Conservation (phyloP, 2,329 filamentous ascomycete genomes). For the Apiospora hydei region DNA sequence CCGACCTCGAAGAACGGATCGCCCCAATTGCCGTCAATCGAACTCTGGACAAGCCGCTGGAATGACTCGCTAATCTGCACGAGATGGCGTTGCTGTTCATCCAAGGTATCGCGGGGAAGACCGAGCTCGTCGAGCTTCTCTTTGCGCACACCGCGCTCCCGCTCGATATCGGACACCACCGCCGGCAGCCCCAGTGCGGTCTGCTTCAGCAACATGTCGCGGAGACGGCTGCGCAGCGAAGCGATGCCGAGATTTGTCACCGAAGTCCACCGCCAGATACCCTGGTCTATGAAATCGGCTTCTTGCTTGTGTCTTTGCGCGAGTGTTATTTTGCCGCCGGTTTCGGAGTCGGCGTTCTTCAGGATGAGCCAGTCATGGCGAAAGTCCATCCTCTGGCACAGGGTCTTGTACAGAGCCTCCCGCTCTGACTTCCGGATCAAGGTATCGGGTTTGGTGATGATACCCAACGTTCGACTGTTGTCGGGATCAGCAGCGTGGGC, state of each 20-base stretch:
- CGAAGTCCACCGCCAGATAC: conserved; percentile 25
- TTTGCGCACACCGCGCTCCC: conserved; percentile 34
- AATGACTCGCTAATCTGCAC: conserved; percentile 39
- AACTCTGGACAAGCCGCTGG: conserved; percentile 33
- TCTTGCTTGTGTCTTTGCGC: conserved; percentile 27
- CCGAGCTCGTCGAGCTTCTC: conserved; percentile 37
- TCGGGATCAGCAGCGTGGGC: conserved; percentile 45
- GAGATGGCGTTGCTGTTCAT: conserved; percentile 41
- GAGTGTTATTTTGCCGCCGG: background rate
- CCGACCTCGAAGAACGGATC: conserved; percentile 39
- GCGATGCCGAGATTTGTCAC: conserved; percentile 30
- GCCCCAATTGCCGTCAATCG: conserved; percentile 41
- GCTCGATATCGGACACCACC: conserved; percentile 41
- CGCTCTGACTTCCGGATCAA: conserved; percentile 43
- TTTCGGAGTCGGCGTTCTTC: conserved; percentile 44
- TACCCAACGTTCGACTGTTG: conserved; percentile 51
- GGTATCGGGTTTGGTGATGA: conserved; percentile 57
- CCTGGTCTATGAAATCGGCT: conserved; percentile 28
- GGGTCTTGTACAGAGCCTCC: conserved; percentile 46
- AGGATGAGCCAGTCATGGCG: conserved; percentile 60
- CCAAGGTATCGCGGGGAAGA: conserved; percentile 29
- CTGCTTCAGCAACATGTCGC: conserved; percentile 36
- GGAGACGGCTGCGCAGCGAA: conserved; percentile 36
- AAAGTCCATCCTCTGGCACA: conserved; percentile 54
- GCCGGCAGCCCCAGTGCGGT: conserved; percentile 41